Evolutionary conservation across 345 rosid species (phyloP).

Genomic region (Chamaenerion angustifolium): DNA sequence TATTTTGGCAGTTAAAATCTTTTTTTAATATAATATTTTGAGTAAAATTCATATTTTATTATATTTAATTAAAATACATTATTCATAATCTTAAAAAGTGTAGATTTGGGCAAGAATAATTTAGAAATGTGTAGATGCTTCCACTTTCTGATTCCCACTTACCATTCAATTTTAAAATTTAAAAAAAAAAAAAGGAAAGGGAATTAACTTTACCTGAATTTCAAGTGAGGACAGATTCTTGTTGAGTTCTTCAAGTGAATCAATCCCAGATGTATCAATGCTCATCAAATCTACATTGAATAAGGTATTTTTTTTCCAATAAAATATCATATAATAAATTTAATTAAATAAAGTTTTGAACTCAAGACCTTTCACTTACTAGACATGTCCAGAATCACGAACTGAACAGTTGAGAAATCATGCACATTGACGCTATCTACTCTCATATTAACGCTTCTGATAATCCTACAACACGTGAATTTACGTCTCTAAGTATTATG

Average conservation of each 20-base stretch:
- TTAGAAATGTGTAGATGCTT: too few species aligned
- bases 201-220: conserved; percentile 32
- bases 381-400: conserved; percentile 73
- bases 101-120: too few species aligned
- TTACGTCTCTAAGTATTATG: background rate
- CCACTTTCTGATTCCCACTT: too few species aligned
- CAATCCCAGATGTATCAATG: conserved; percentile 73
- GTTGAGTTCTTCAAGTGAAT: conserved; percentile 53
- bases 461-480: conserved; percentile 29
- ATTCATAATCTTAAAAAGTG: too few species aligned
- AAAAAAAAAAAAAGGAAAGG: too few species aligned
- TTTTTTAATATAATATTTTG: background rate
- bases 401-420: conserved; percentile 20
- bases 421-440: conserved; percentile 20
- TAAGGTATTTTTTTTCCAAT: too few species aligned
- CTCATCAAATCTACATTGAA: conserved; percentile 59
- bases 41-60: too few species aligned
- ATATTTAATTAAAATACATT: too few species aligned
- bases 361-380: too few species aligned
- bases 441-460: conserved; percentile 26
- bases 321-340: too few species aligned
- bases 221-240: conserved; percentile 31
- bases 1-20: too few species aligned
- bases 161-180: background rate
- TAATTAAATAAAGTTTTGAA: too few species aligned